A percentile compares a stretch with the other conserved stretches of the same genome.
Evolutionary conservation across 164 flowering plant species (phyloP).

Genomic region (Hamamelis virginiana): DNA sequence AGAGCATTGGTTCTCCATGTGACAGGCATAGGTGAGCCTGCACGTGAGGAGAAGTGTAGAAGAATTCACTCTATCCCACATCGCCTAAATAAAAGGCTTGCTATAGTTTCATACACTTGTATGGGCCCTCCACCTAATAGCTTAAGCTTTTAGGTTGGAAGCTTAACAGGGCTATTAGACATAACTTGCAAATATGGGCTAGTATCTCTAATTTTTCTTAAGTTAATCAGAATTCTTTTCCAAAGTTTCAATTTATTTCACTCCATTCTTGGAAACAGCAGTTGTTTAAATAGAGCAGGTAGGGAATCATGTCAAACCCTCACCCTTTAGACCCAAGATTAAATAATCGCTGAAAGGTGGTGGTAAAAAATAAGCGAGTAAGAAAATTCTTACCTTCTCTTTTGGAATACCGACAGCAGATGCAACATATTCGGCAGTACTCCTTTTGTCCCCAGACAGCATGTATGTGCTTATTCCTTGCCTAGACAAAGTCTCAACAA

Average conservation of each 20-base stretch:
- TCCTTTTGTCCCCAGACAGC: constrained; percentile 90
- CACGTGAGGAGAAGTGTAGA: no score
- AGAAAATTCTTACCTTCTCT: constrained; percentile 54
- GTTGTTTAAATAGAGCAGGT: background rate
- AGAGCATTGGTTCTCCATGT: no score
- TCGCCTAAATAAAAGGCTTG: no score
- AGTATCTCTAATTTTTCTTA: no score
- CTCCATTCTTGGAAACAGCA: background rate
- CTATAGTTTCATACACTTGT: no score
- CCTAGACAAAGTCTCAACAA: constrained; percentile 59
- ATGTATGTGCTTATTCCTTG: constrained; percentile 76
- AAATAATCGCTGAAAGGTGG: background rate
- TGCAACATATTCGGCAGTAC: constrained; percentile 91
- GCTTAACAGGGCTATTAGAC: no score
- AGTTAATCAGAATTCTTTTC: no score
- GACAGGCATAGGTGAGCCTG: no score
- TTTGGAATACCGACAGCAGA: constrained; percentile 83
- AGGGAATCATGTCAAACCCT: background rate
- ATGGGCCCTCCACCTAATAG: no score
- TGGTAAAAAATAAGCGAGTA: background rate
- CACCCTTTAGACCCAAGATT: background rate
- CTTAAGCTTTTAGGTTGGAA: no score
- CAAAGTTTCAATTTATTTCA: background rate
- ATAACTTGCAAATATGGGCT: background rate
- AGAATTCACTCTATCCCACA: no score